A percentile compares a stretch with the other conserved stretches of the same genome.
These are phyloP conservation scores for Suillus placidus DNA, from an alignment of 768 basidiomycete species.

Conservation along the genomic window DNA sequence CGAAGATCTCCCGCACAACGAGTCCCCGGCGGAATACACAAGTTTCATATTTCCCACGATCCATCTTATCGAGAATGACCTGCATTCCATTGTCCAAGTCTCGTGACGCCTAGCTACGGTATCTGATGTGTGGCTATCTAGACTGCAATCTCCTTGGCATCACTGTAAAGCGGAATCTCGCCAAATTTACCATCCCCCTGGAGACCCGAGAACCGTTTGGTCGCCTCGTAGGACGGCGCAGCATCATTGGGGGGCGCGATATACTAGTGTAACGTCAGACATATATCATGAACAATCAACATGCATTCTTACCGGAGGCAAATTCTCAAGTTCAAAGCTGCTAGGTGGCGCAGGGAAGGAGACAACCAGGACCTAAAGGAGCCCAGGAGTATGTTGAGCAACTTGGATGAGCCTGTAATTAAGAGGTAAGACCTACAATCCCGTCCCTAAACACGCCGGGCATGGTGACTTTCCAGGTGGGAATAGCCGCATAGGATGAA, in stretches of 20 bases:
- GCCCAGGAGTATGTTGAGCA: background rate
- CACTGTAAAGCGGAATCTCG: conserved; percentile 46
- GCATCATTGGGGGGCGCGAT: conserved; percentile 43
- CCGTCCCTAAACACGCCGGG: conserved; percentile 42
- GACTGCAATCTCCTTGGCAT: conserved; percentile 32
- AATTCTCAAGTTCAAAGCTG: conserved; percentile 43
- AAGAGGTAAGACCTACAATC: conserved; percentile 33
- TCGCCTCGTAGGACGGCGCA: conserved; percentile 33
- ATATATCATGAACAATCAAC: background rate
- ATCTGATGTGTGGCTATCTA: conserved; percentile 4
- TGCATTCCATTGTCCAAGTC: background rate
- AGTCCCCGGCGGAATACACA: background rate
- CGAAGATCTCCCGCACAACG: background rate
- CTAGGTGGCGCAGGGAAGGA: conserved; percentile 38
- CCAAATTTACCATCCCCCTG: conserved; percentile 35
- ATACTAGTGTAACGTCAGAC: conserved; percentile 30
- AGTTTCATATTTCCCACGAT: background rate
- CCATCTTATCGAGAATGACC: background rate
- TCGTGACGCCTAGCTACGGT: background rate
- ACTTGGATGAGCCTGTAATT: background rate
- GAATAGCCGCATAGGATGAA: conserved; percentile 27
- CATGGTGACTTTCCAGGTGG: conserved; percentile 45
- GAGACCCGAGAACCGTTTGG: conserved; percentile 31
- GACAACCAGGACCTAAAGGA: conserved; percentile 41
- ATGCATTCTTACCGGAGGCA: conserved; percentile 43